Evolutionary conservation across 768 basidiomycete genomes (phyloP).

Genomic region (Royoungia palumana): DNA sequence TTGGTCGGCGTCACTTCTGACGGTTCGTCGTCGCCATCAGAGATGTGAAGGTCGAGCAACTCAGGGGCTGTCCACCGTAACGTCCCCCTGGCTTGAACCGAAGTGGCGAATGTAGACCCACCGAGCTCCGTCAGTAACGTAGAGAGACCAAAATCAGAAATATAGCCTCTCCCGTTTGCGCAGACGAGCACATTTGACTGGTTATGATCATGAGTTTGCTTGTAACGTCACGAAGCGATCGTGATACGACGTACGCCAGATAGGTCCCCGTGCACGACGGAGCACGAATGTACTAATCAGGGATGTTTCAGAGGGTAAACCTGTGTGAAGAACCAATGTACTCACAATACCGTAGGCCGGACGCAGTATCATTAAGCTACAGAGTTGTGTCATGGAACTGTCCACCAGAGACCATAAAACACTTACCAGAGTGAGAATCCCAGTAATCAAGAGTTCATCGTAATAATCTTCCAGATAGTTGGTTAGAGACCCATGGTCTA

Average conservation of each 20-base stretch:
- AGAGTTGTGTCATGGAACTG: background rate
- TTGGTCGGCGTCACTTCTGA: constrained; percentile 1
- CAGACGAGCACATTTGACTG: constrained; percentile 19
- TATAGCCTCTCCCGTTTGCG: constrained; percentile 12
- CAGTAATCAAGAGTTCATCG: constrained; percentile 3
- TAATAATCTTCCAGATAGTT: constrained; percentile 17
- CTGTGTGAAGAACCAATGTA: background rate
- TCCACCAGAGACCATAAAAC: background rate
- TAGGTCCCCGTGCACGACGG: constrained; percentile 17
- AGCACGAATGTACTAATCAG: constrained; percentile 14
- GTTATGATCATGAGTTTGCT: background rate
- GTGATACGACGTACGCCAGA: constrained; percentile 18
- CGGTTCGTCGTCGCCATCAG: constrained; percentile 14
- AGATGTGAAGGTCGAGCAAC: constrained; percentile 29
- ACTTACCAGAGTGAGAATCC: constrained; percentile 8
- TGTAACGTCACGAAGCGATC: too few relatives aligned
- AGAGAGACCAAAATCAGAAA: constrained; percentile 46
- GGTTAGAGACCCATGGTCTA: constrained; percentile 22
- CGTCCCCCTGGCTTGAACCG: constrained; percentile 31
- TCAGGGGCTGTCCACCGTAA: constrained; percentile 17
- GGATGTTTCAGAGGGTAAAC: background rate
- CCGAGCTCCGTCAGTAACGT: constrained; percentile 38
- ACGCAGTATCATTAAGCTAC: constrained; percentile 18
- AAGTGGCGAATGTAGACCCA: constrained; percentile 33
- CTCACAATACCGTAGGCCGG: constrained; percentile 20